phyloP scores from a whole-genome alignment of 2,329 filamentous ascomycete genomes.

The Phaeoacremonium minimum region DNA sequence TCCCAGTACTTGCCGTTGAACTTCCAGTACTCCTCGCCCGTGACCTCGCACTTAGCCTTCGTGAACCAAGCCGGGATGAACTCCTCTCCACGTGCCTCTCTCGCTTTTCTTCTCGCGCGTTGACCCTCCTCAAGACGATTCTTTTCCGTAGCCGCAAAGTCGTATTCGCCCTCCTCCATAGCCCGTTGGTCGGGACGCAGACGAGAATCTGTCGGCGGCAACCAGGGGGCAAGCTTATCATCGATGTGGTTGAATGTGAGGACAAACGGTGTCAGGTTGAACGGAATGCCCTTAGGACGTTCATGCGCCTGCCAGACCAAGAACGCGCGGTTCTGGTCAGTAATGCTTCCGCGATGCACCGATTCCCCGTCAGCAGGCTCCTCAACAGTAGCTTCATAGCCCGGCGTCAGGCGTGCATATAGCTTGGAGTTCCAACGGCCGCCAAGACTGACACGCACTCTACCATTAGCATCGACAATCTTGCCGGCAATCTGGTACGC shows the following conservation, averaged over 20 bases:
- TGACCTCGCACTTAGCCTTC: slow-evolving; percentile 68
- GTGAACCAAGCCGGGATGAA: slow-evolving; percentile 84
- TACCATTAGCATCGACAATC: slow-evolving; percentile 73
- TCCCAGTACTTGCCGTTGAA: slow-evolving; percentile 90
- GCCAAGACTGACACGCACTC: slow-evolving; percentile 82
- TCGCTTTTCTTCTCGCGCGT: slow-evolving; percentile 65
- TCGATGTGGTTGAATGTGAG: slow-evolving; percentile 90
- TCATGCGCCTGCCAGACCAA: slow-evolving; percentile 88
- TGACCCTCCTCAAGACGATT: slow-evolving; percentile 91
- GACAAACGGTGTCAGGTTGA: slow-evolving; percentile 93
- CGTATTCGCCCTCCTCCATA: slow-evolving; percentile 98
- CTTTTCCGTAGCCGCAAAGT: slow-evolving; percentile 89
- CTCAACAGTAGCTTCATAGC: slow-evolving; percentile 73
- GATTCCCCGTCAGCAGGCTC: slow-evolving; percentile 41
- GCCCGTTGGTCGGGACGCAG: slow-evolving; percentile 90
- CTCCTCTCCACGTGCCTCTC: slow-evolving; percentile 76
- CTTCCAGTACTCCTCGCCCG: slow-evolving; percentile 86
- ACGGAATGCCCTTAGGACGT: slow-evolving; percentile 80
- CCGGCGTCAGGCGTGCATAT: slow-evolving; percentile 88
- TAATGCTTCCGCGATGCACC: slow-evolving; percentile 46
- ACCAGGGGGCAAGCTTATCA: slow-evolving; percentile 68
- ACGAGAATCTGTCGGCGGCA: slow-evolving; percentile 92
- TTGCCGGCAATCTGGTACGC: slow-evolving; percentile 87
- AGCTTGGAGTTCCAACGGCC: slow-evolving; percentile 97
- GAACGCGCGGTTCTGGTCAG: slow-evolving; percentile 72